phyloP scores from a whole-genome alignment of 495 filamentous ascomycete genomes.

The Penicillium mononematosum region DNA sequence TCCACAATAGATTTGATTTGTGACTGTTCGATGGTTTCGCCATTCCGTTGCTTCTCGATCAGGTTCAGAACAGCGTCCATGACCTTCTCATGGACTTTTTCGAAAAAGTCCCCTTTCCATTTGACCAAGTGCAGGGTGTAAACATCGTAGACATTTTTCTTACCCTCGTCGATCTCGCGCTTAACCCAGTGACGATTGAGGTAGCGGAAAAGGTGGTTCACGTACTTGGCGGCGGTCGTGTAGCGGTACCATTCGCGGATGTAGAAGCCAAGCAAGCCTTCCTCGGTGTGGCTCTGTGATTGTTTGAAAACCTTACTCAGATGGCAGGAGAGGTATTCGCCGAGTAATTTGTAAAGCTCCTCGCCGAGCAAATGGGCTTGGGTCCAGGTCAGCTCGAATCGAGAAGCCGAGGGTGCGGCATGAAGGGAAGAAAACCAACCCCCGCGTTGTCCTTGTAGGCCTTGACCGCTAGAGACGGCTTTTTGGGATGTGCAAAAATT shows the following conservation, averaged over 20 bases:
- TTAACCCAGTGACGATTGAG: slow-evolving; percentile 99
- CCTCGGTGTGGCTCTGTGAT: slow-evolving; percentile 77
- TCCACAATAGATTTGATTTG: slow-evolving; percentile 98
- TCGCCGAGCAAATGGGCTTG: slow-evolving; percentile 91
- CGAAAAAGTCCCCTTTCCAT: slow-evolving; percentile 91
- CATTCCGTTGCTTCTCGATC: slow-evolving; percentile 96
- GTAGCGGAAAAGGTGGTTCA: slow-evolving; percentile 95
- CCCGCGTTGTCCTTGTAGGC: slow-evolving; percentile 68
- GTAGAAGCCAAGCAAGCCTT: slow-evolving; percentile 91
- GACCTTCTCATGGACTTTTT: slow-evolving; percentile 75
- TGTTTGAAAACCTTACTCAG: slow-evolving; percentile 62
- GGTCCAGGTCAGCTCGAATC: not conserved
- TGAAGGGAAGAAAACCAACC: slow-evolving; percentile 49
- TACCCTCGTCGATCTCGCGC: slow-evolving; percentile 97
- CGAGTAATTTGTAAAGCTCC: slow-evolving; percentile 90
- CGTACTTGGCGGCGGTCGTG: slow-evolving; percentile 91
- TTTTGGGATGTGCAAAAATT: slow-evolving; percentile 99
- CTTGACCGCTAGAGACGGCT: slow-evolving; percentile 58
- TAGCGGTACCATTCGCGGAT: slow-evolving; percentile 96
- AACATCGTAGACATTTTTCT: slow-evolving; percentile 97
- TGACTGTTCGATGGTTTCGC: slow-evolving; percentile 94
- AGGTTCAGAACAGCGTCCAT: slow-evolving; percentile 94
- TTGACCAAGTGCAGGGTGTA: slow-evolving; percentile 95
- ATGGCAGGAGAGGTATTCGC: slow-evolving; percentile 76
- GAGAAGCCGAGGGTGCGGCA: slow-evolving; percentile 7